These are phyloP conservation scores for Barnettozyma salicaria DNA, from an alignment of 805 yeast species.

Conservation along the genomic window DNA sequence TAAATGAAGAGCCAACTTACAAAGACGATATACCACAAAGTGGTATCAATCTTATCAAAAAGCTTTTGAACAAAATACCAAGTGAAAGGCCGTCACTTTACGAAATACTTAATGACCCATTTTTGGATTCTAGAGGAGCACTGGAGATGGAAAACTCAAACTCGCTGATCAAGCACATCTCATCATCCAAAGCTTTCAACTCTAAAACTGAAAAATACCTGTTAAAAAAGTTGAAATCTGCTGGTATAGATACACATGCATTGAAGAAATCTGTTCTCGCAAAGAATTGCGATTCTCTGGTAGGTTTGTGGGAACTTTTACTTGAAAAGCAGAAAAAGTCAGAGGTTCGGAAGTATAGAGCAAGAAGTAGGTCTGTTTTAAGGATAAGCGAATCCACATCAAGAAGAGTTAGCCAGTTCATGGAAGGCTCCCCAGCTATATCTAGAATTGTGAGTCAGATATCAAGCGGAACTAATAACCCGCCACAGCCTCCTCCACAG, in stretches of 20 bases:
- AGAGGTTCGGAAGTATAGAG: constrained; percentile 28
- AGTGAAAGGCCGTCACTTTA: constrained; percentile 49
- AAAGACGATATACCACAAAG: constrained; percentile 42
- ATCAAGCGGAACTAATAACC: constrained; percentile 10
- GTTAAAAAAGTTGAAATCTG: constrained; percentile 49
- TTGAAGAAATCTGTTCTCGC: constrained; percentile 52
- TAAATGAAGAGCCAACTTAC: constrained; percentile 59
- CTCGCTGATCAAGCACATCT: constrained; percentile 31
- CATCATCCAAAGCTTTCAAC: constrained; percentile 41
- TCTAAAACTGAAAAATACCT: constrained; percentile 58
- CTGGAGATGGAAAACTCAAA: constrained; percentile 36
- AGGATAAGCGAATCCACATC: constrained; percentile 27
- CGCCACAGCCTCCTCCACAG: too few species aligned
- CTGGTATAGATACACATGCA: constrained; percentile 58
- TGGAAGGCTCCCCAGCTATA: constrained; percentile 24
- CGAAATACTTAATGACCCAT: constrained; percentile 46
- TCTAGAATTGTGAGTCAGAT: constrained; percentile 27
- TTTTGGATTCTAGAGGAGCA: constrained; percentile 42
- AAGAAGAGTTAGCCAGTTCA: constrained; percentile 24
- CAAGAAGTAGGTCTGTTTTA: constrained; percentile 30
- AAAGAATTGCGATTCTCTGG: constrained; percentile 61
- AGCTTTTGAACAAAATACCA: constrained; percentile 63
- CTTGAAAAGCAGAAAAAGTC: constrained; percentile 41
- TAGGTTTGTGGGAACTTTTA: constrained; percentile 69
- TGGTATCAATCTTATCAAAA: constrained; percentile 44